These are phyloP conservation scores for Microbotryum lychnidis-dioicae DNA, from an alignment of 1,284 basidiomycete genomes.

Conservation along the genomic window DNA sequence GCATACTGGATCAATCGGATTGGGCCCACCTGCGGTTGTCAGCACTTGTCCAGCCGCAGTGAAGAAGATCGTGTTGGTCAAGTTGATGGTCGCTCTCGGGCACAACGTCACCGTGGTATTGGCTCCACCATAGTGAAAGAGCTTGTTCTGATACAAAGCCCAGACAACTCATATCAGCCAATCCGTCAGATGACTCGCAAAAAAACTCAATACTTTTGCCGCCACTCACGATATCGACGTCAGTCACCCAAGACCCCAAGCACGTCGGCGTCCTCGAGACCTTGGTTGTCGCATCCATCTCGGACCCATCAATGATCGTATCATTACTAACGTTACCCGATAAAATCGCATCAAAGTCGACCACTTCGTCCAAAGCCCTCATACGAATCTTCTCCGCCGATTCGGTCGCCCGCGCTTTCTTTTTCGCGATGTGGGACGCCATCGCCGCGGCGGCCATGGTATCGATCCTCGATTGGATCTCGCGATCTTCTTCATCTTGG, in stretches of 20 bases:
- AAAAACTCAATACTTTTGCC: too few relatives aligned
- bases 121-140: constrained; percentile 35
- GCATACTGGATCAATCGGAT: not conserved
- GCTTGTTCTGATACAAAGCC: not conserved
- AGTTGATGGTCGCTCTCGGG: constrained; percentile 40
- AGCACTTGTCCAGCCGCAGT: constrained; percentile 46
- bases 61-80: constrained; percentile 44
- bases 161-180: not conserved
- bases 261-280: constrained; percentile 3
- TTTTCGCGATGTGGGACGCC: constrained; percentile 6
- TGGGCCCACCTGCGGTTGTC: constrained; percentile 36
- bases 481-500: too few relatives aligned
- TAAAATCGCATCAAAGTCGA: too few relatives aligned
- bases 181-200: too few relatives aligned
- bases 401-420: not conserved
- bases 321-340: not conserved
- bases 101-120: constrained; percentile 45
- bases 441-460: constrained; percentile 12
- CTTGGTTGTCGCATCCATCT: not conserved
- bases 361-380: not conserved
- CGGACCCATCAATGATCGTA: not conserved
- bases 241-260: not conserved
- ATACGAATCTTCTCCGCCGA: not conserved
- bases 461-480: constrained; percentile 4
- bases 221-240: not conserved